Evolutionary conservation across 257 asterid genomes (phyloP), one percentile per base, ranked within the genome.

Genomic region (Petunia axillaris): DNA sequence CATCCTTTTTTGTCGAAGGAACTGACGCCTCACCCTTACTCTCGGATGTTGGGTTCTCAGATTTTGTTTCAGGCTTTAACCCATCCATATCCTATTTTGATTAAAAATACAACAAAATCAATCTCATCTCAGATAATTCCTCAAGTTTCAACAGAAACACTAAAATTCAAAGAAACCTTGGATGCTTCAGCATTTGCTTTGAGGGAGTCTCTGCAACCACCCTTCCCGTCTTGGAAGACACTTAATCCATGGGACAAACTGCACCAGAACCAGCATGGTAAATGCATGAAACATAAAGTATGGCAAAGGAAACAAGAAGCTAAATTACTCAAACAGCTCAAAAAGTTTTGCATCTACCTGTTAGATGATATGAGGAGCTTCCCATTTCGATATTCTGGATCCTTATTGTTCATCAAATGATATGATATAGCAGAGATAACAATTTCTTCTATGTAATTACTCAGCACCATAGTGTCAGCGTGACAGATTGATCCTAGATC

Each of bases 241-340:
- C 91, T 89, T 81, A 96, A 86, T 70, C 98, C 99, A 74, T 90
- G 97, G 84, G 97, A 89, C 87, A 96, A 91, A 89, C 99, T 96
- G 89, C 79, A 82, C 71, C 79, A 81, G 64, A 84, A 67, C 53
- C 71, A 80, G 67, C 25, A 11, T 16, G 54, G 50, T 63, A 9
- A 78, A 76, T 36, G 77, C 41, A 63, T 52, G 60, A 75, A 78
- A 52, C 43, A 67, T 6, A 65, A 59, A 46, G 6, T 73, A 25
- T 3, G 35, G 25, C 59, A 82, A 65, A 16, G 53, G 11, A 67
- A 48, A 79, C 82, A 6, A 15, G 55, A 66, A 78, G 11, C 8
- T 1, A 6, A 81, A 67, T 73, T 41, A 43, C 39, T 39, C 6
- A 68, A 60, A 53, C 41, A 66, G 64, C 25, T 43, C 80, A 85